phyloP scores from a whole-genome alignment of 2,329 filamentous ascomycete genomes.

The Massarina eburnea region DNA sequence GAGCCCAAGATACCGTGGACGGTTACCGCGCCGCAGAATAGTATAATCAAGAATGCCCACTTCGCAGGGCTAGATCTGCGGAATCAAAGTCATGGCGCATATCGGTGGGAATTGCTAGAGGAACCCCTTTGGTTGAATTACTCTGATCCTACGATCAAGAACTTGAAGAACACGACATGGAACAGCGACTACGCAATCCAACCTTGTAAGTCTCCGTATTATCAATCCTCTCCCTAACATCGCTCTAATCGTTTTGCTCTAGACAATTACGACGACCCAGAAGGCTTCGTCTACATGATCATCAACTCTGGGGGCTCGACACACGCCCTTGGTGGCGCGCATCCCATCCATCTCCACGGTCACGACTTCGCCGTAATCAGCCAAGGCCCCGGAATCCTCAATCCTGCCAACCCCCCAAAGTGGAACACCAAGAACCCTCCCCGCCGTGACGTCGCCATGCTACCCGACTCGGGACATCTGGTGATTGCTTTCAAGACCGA shows the following conservation, averaged over 20 bases:
- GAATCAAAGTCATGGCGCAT: slow-evolving; percentile 1
- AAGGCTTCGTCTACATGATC: slow-evolving; percentile 21
- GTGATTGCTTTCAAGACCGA: slow-evolving; percentile 39
- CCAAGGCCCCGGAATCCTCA: slow-evolving; percentile 21
- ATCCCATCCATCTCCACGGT: slow-evolving; percentile 28
- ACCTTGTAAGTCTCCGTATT: slow-evolving; percentile 12
- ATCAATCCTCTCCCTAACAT: background rate
- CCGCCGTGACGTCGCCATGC: slow-evolving; percentile 23
- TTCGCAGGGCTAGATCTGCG: slow-evolving; percentile 13
- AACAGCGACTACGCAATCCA: slow-evolving; percentile 20
- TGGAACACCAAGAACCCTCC: slow-evolving; percentile 19
- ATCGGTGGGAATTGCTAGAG: slow-evolving; percentile 18
- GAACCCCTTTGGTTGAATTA: slow-evolving; percentile 23
- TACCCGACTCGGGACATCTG: slow-evolving; percentile 26
- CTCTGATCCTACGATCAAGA: slow-evolving; percentile 17
- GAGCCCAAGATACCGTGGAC: slow-evolving; percentile 19
- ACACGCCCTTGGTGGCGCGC: slow-evolving; percentile 16
- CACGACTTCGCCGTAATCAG: slow-evolving; percentile 32
- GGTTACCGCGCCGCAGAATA: slow-evolving; percentile 17
- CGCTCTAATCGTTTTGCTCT: background rate
- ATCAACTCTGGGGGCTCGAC: slow-evolving; percentile 15
- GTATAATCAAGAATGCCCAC: slow-evolving; percentile 12
- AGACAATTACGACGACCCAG: slow-evolving; percentile 15
- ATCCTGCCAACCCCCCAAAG: slow-evolving; percentile 6
- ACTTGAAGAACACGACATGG: slow-evolving; percentile 17